These are phyloP conservation scores for Ramaria rubella DNA, from an alignment of 768 basidiomycete species.

Conservation along the genomic window DNA sequence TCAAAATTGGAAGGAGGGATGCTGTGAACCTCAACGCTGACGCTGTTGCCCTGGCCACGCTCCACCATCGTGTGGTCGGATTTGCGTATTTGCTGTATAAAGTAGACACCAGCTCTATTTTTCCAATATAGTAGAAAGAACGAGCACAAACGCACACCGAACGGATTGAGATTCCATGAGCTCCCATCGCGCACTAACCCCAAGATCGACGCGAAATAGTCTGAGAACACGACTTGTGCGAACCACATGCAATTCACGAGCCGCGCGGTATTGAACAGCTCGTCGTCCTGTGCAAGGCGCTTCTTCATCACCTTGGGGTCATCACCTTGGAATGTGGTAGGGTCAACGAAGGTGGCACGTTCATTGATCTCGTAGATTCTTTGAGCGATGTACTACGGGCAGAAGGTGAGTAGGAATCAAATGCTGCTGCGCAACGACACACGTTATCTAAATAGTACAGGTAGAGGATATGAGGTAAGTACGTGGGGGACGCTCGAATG, in stretches of 20 bases:
- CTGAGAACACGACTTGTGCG: conserved; percentile 68
- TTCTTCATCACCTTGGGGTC: conserved; percentile 21
- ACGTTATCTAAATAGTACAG: neutral
- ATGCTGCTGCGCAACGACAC: too few species aligned
- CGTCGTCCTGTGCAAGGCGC: conserved; percentile 54
- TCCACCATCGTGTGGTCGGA: conserved; percentile 62
- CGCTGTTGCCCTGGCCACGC: conserved; percentile 73
- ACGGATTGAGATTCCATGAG: conserved; percentile 72
- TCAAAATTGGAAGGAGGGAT: neutral
- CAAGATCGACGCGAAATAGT: conserved; percentile 75
- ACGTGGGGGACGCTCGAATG: neutral
- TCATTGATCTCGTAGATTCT: conserved; percentile 80
- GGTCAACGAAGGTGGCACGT: conserved; percentile 54
- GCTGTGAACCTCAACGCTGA: conserved; percentile 67
- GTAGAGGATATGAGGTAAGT: neutral
- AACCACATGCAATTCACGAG: conserved; percentile 81
- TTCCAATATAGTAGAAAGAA: neutral
- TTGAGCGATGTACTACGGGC: conserved; percentile 65
- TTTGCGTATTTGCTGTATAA: conserved; percentile 54
- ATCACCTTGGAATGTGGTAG: conserved; percentile 34
- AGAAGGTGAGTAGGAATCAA: neutral
- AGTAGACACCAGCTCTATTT: neutral
- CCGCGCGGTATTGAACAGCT: conserved; percentile 79
- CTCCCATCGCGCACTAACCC: conserved; percentile 72
- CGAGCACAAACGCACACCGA: conserved; percentile 40